Conservation (phyloP, 2,329 filamentous ascomycete species). For the Thermomyces lanuginosus region DNA sequence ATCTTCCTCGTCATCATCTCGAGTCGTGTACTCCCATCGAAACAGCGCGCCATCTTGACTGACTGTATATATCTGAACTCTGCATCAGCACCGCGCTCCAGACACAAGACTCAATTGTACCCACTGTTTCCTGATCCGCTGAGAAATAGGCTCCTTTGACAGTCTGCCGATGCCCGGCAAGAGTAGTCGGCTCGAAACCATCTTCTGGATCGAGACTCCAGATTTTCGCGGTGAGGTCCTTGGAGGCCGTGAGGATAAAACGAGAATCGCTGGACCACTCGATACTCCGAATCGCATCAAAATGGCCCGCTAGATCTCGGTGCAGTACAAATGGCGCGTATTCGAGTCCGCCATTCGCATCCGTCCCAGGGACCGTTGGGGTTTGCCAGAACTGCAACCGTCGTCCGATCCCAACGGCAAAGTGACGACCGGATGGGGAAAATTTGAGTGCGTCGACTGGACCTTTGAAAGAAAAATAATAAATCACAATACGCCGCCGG, state of each 20-base stretch:
- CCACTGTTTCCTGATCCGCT: conserved; percentile 64
- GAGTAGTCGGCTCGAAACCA: conserved; percentile 72
- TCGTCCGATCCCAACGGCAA: conserved; percentile 73
- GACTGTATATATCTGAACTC: conserved; percentile 60
- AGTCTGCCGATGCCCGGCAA: conserved; percentile 79
- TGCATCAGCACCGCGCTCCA: conserved; percentile 3
- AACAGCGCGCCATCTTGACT: conserved; percentile 97
- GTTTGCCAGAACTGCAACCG: conserved; percentile 94
- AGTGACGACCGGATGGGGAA: conserved; percentile 77
- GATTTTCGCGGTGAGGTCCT: conserved; percentile 81
- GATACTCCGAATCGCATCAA: conserved; percentile 69
- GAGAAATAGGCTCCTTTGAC: conserved; percentile 97
- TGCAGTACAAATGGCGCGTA: conserved; percentile 90
- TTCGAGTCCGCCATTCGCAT: conserved; percentile 65
- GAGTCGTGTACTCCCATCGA: conserved; percentile 67
- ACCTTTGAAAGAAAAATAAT: conserved; percentile 90
- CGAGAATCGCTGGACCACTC: conserved; percentile 94
- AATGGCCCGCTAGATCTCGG: conserved; percentile 72
- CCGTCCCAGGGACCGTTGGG: conserved; percentile 70
- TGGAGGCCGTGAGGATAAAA: conserved; percentile 84
- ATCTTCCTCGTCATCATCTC: conserved; percentile 44
- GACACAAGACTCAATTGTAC: conserved; percentile 4
- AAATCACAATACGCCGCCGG: conserved; percentile 66
- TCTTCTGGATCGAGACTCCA: conserved; percentile 85
- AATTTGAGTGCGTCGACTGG: conserved; percentile 72